A percentile compares a stretch with the other conserved stretches of the same genome.
Evolutionary conservation across 2,329 filamentous ascomycete species (phyloP).

Genomic region (Aspergillus amoenus): DNA sequence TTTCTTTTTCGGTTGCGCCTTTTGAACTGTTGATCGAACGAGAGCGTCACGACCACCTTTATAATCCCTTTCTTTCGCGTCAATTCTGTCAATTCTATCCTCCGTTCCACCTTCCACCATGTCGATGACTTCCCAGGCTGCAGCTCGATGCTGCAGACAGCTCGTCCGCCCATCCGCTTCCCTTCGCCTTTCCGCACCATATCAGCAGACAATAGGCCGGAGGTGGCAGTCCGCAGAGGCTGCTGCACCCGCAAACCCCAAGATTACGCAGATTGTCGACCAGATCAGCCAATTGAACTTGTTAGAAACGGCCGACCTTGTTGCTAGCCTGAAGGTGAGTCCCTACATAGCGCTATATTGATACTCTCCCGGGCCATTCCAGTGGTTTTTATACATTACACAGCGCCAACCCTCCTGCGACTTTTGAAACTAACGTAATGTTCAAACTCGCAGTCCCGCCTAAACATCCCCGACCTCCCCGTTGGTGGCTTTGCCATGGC

Average conservation of each 20-base stretch:
- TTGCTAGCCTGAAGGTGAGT: slow-evolving; percentile 87
- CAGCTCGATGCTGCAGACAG: slow-evolving; percentile 45
- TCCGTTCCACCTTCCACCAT: slow-evolving; percentile 27
- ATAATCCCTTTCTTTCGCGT: slow-evolving; percentile 8
- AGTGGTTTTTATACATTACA: neutral
- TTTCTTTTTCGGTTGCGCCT: slow-evolving; percentile 30
- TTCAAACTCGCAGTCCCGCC: slow-evolving; percentile 63
- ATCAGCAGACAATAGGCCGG: slow-evolving; percentile 52
- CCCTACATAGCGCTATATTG: neutral
- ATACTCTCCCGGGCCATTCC: neutral
- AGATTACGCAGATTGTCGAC: slow-evolving; percentile 93
- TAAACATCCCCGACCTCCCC: slow-evolving; percentile 98
- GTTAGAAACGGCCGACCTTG: slow-evolving; percentile 93
- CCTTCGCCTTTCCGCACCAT: slow-evolving; percentile 42
- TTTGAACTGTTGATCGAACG: slow-evolving; percentile 13
- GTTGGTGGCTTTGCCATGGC: slow-evolving; percentile 84
- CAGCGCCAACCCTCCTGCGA: neutral
- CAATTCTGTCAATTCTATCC: slow-evolving; percentile 9
- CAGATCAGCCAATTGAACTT: slow-evolving; percentile 98
- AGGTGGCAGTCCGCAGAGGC: slow-evolving; percentile 87
- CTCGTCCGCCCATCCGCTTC: slow-evolving; percentile 42
- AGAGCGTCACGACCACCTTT: slow-evolving; percentile 12
- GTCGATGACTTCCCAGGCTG: slow-evolving; percentile 41
- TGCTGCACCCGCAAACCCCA: slow-evolving; percentile 67
- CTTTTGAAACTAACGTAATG: neutral